phyloP scores from a whole-genome alignment of 192 early-diverging fungal genomes.

The Umbelopsis vinacea region DNA sequence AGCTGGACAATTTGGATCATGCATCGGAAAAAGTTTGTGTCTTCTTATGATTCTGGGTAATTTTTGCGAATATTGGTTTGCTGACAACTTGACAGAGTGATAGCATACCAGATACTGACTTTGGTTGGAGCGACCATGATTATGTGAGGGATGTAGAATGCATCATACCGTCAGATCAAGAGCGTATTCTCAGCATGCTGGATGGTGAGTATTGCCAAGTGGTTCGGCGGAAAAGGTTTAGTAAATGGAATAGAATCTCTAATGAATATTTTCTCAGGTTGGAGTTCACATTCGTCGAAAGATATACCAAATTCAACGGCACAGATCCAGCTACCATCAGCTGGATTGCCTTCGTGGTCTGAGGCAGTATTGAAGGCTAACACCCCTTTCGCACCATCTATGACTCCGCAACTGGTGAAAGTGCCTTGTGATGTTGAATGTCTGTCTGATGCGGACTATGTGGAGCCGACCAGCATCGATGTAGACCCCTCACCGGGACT shows the following conservation, averaged over 20 bases:
- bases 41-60: not conserved
- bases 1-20: not conserved
- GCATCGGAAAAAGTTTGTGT: not conserved
- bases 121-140: not conserved
- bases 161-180: constrained; percentile 10
- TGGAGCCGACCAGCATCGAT: not conserved
- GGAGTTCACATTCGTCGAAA: not conserved
- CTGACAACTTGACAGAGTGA: too few relatives aligned
- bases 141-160: not conserved
- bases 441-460: not conserved
- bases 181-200: not conserved
- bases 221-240: too few relatives aligned
- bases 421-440: constrained; percentile 12
- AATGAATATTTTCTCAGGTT: not conserved
- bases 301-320: not conserved
- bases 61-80: not conserved
- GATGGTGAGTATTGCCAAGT: not conserved
- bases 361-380: not conserved
- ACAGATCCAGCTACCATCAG: not conserved
- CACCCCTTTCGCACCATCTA: not conserved
- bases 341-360: too few relatives aligned
- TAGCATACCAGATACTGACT: not conserved
- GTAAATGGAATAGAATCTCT: not conserved
- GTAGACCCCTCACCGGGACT: not conserved
- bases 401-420: not conserved